Percentiles rank a stretch among this genome's conserved stretches.
phyloP scores from a whole-genome alignment of 2,329 filamentous ascomycete genomes.

The Ophiognomonia clavigignenti-juglandacearum region DNA sequence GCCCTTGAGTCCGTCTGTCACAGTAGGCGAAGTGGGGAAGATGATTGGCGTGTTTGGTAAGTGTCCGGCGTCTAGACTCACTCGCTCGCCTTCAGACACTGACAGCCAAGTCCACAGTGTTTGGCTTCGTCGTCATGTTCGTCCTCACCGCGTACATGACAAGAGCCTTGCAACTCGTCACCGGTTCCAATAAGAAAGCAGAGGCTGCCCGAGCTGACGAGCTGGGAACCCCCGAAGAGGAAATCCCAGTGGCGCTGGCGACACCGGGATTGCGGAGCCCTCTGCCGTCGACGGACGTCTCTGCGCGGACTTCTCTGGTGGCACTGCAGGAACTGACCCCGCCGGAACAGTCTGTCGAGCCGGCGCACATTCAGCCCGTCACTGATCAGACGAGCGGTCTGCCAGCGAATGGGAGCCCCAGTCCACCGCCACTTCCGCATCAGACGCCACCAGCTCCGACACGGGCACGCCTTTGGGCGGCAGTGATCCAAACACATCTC shows the following conservation, averaged over 20 bases:
- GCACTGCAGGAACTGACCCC: constrained; percentile 16
- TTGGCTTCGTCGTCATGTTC: constrained; percentile 51
- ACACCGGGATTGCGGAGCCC: constrained; percentile 21
- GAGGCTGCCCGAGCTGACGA: constrained; percentile 48
- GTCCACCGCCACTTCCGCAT: constrained; percentile 22
- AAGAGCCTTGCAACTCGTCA: constrained; percentile 45
- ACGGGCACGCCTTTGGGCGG: constrained; percentile 46
- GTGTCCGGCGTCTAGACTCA: constrained; percentile 17
- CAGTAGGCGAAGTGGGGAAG: constrained; percentile 50
- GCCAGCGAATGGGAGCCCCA: constrained; percentile 5
- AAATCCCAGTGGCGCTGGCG: constrained; percentile 38
- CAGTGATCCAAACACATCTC: constrained; percentile 37
- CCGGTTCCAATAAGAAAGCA: constrained; percentile 48
- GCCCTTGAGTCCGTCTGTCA: constrained; percentile 50
- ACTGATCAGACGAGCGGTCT: constrained; percentile 11
- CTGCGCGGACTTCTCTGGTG: constrained; percentile 8
- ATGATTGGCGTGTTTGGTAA: constrained; percentile 55
- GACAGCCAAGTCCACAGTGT: constrained; percentile 31
- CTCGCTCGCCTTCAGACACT: too few species aligned
- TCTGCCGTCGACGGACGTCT: constrained; percentile 8
- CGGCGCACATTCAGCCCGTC: background rate
- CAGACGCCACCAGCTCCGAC: constrained; percentile 39
- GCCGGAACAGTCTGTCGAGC: constrained; percentile 15
- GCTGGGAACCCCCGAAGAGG: constrained; percentile 37
- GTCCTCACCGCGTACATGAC: constrained; percentile 49